Conservation (phyloP, 176 grass and related monocot genomes). For the Puccinellia tenuiflora region DNA sequence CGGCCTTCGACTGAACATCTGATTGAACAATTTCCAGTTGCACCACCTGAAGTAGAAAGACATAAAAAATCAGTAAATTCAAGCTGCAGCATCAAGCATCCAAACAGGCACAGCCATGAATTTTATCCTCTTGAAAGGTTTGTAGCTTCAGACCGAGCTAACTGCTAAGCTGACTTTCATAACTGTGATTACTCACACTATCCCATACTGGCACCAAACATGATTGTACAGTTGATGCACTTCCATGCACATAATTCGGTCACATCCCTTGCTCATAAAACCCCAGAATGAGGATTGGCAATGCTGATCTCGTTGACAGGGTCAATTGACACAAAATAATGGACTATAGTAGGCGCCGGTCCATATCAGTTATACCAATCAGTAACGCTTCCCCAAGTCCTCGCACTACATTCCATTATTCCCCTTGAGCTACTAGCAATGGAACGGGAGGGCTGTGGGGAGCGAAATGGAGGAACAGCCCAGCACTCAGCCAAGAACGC, state of each 20-base stretch:
- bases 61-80: not conserved
- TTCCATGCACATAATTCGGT: not conserved
- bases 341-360: not conserved
- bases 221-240: not conserved
- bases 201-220: not conserved
- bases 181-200: not conserved
- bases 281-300: not conserved
- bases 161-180: not conserved
- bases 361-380: not conserved
- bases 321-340: not conserved
- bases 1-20: constrained; percentile 76
- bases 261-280: not conserved
- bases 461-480: not conserved
- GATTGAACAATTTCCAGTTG: constrained; percentile 77
- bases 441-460: not conserved
- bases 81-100: not conserved
- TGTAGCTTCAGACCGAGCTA: not conserved
- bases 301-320: not conserved
- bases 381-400: not conserved
- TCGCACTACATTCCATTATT: not conserved
- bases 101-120: not conserved
- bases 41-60: constrained; percentile 46
- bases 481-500: not conserved
- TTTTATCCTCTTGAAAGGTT: not conserved
- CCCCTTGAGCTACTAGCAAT: not conserved